Evolutionary conservation across 169 alveolate genomes (phyloP), one percentile per base, ranked within the genome.

Genomic region (Perkinsus marinus): DNA sequence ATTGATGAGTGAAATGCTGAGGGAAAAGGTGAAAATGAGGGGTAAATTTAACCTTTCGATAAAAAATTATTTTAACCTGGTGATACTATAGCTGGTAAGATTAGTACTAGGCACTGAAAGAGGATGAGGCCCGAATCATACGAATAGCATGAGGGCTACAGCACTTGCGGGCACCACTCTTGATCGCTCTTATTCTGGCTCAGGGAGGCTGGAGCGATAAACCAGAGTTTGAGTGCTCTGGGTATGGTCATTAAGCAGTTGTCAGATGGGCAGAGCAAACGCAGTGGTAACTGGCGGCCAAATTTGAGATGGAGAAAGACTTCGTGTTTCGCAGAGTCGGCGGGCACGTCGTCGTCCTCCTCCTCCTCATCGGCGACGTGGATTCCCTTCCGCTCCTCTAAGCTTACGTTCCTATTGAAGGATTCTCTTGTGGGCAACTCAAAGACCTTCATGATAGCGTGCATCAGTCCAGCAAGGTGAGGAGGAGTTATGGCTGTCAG

Each of bases 121-220:
- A n/a, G n/a, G n/a, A n/a, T n/a, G n/a, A n/a, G n/a, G n/a, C n/a
- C n/a, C n/a, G n/a, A n/a, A n/a, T n/a, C n/a, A n/a, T n/a, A n/a
- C n/a, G n/a, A n/a, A n/a, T n/a, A n/a, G n/a, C n/a, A n/a, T n/a
- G n/a, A n/a, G n/a, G n/a, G n/a, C n/a, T n/a, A n/a, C n/a, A n/a
- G n/a, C n/a, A n/a, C n/a, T n/a, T n/a, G n/a, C n/a, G n/a, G n/a
- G n/a, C n/a, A n/a, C n/a, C n/a, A n/a, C n/a, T n/a, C 46, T 41
- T 3, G 46, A 41, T 41, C 19, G 46, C 3, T 41, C 3, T 41
- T 10, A 41, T 41, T 10, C 10, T 41, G 46, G 46, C 90, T 92
- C 34, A 92, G 90, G 93, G 93, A 92, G 57, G 93, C 92, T 0
- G 93, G 92, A 16, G 90, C 90, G 90, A 92, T 92, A 79, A 92